A percentile compares a stretch with the other conserved stretches of the same genome.
phyloP scores from a whole-genome alignment of 257 asterid genomes.

The Ajuga chamaepitys region DNA sequence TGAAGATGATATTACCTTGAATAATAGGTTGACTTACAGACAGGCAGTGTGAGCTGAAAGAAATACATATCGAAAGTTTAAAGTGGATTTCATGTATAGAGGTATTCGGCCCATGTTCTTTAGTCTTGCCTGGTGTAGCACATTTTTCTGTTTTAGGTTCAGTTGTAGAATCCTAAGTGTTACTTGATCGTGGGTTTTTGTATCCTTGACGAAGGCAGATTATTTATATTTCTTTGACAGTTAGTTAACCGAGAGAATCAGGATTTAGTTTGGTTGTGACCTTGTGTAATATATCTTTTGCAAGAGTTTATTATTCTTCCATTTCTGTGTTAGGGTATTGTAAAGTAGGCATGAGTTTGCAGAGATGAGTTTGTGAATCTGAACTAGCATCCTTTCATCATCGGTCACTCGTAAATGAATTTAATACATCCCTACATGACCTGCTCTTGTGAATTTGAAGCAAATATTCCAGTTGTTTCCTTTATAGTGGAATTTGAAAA shows the following conservation, averaged over 20 bases:
- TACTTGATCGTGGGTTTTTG: neutral
- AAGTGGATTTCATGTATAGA: constrained; percentile 17
- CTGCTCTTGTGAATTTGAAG: too few relatives aligned
- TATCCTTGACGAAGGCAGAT: neutral
- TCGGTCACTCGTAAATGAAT: too few relatives aligned
- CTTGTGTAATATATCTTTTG: neutral
- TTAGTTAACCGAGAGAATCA: constrained; percentile 8
- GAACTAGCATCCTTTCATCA: neutral
- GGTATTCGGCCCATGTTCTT: constrained; percentile 6
- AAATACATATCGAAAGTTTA: neutral
- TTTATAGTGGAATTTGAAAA: too few relatives aligned
- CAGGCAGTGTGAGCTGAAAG: neutral
- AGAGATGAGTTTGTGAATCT: neutral
- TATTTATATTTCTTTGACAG: constrained; percentile 10
- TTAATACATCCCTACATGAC: too few relatives aligned
- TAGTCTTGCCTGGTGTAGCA: constrained; percentile 16
- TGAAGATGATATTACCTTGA: constrained; percentile 66
- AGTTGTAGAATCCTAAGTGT: constrained; percentile 14
- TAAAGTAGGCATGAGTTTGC: neutral
- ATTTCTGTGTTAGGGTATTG: neutral
- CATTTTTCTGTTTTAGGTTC: constrained; percentile 14
- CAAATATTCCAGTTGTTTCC: too few relatives aligned
- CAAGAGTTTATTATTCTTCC: neutral
- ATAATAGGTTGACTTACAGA: neutral
- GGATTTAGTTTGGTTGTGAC: neutral